Evolutionary conservation across 2,329 filamentous ascomycete species (phyloP).

Genomic region (Monilinia fructigena): DNA sequence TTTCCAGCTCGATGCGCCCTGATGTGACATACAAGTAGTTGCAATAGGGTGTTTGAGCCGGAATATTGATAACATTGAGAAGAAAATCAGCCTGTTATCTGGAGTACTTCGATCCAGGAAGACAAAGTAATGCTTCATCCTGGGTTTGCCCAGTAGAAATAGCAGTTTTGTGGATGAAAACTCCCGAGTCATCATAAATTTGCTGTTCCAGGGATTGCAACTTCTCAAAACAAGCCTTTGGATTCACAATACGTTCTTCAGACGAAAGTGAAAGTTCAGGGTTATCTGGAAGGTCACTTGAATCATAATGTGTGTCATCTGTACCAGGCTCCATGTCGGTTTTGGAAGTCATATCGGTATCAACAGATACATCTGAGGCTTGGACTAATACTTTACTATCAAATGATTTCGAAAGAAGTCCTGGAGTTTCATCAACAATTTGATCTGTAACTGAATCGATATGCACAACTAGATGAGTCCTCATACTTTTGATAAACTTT

Average conservation of each 20-base stretch:
- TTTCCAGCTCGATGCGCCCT: not conserved
- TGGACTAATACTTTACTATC: too few relatives aligned
- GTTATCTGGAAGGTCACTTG: constrained; percentile 7
- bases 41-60: not conserved
- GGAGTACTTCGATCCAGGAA: not conserved
- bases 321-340: not conserved
- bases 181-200: not conserved
- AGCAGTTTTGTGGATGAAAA: not conserved
- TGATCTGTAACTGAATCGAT: too few relatives aligned
- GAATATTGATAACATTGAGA: not conserved
- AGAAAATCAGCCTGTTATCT: not conserved
- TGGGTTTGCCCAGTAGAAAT: not conserved
- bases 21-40: constrained; percentile 4
- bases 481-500: too few relatives aligned
- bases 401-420: too few relatives aligned
- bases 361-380: not conserved
- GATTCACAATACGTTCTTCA: constrained; percentile 9
- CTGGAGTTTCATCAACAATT: too few relatives aligned
- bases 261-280: constrained; percentile 1
- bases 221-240: constrained; percentile 8
- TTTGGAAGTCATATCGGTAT: not conserved
- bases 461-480: too few relatives aligned
- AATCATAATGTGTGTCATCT: constrained; percentile 5
- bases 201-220: constrained; percentile 5
- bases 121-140: constrained; percentile 1